Evolutionary conservation across 108 stramenopile species (phyloP).

Genomic region (Pseudonitzschia multiseries): DNA sequence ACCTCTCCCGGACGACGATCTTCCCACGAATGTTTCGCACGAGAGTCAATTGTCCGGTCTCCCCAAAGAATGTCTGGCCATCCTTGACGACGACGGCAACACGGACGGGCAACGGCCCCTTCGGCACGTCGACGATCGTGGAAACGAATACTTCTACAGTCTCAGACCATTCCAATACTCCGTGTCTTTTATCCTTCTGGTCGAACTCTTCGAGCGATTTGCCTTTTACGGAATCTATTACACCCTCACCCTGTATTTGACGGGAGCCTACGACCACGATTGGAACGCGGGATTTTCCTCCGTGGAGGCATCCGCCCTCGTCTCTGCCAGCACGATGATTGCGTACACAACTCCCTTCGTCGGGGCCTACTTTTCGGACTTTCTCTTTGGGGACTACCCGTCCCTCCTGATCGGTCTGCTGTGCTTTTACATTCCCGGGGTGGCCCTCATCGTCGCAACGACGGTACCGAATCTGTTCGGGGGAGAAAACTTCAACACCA

Average conservation of each 20-base stretch:
- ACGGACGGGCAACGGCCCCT: constrained; percentile 35
- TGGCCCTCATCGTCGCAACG: constrained; percentile 64
- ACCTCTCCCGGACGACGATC: constrained; percentile 23
- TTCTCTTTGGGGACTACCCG: constrained; percentile 61
- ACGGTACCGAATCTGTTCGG: constrained; percentile 62
- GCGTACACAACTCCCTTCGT: constrained; percentile 83
- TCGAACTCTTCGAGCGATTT: constrained; percentile 75
- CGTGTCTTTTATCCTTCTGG: constrained; percentile 60
- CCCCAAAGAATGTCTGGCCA: constrained; percentile 28
- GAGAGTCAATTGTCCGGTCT: constrained; percentile 21
- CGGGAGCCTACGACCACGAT: constrained; percentile 67
- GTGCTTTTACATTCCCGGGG: constrained; percentile 69
- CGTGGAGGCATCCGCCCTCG: constrained; percentile 58
- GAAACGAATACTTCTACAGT: constrained; percentile 43
- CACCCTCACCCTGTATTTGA: constrained; percentile 67
- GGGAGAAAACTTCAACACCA: constrained; percentile 40
- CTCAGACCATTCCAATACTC: constrained; percentile 55
- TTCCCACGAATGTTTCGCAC: constrained; percentile 26
- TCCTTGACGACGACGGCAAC: not conserved
- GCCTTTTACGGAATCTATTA: constrained; percentile 74
- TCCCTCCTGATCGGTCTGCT: constrained; percentile 61
- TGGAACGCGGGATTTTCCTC: constrained; percentile 70
- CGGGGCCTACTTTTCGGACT: constrained; percentile 71
- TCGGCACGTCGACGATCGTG: constrained; percentile 47
- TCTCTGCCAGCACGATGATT: constrained; percentile 65